A percentile compares a stretch with the other conserved stretches of the same genome.
phyloP scores from a whole-genome alignment of 495 filamentous ascomycete genomes.

The Chaetomidium leptoderma region DNA sequence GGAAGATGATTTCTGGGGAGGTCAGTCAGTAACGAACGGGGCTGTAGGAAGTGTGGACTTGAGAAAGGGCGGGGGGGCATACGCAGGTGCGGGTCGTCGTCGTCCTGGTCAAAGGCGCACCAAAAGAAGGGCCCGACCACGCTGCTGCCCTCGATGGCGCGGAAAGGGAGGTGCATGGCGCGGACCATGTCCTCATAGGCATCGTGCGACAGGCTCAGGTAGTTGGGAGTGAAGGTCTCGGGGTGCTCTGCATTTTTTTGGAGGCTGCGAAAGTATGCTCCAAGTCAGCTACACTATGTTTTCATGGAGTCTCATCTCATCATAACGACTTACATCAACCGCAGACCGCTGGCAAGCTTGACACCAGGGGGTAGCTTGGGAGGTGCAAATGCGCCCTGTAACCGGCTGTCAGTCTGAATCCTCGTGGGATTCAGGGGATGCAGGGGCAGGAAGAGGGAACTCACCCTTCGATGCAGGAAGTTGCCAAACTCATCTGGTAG shows the following conservation, averaged over 20 bases:
- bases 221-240: slow-evolving; percentile 48
- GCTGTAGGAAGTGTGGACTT: neutral
- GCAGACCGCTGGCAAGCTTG: slow-evolving; percentile 40
- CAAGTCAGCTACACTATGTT: neutral
- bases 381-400: slow-evolving; percentile 48
- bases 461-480: slow-evolving; percentile 46
- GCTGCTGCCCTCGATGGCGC: slow-evolving; percentile 48
- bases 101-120: slow-evolving; percentile 49
- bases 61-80: slow-evolving; percentile 13
- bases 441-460: slow-evolving; percentile 14
- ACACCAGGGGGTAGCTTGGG: slow-evolving; percentile 38
- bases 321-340: slow-evolving; percentile 45
- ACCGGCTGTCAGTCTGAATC: neutral
- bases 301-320: neutral
- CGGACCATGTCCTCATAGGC: slow-evolving; percentile 43
- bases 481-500: slow-evolving; percentile 50
- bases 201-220: slow-evolving; percentile 41
- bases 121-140: slow-evolving; percentile 56
- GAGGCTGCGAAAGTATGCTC: slow-evolving; percentile 34
- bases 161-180: slow-evolving; percentile 45
- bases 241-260: slow-evolving; percentile 48
- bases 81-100: slow-evolving; percentile 50
- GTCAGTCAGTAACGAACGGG: too few species aligned
- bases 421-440: neutral
- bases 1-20: slow-evolving; percentile 48